phyloP scores from a whole-genome alignment of 1,139 yeast species.

The Wickerhamomyces sp. region DNA sequence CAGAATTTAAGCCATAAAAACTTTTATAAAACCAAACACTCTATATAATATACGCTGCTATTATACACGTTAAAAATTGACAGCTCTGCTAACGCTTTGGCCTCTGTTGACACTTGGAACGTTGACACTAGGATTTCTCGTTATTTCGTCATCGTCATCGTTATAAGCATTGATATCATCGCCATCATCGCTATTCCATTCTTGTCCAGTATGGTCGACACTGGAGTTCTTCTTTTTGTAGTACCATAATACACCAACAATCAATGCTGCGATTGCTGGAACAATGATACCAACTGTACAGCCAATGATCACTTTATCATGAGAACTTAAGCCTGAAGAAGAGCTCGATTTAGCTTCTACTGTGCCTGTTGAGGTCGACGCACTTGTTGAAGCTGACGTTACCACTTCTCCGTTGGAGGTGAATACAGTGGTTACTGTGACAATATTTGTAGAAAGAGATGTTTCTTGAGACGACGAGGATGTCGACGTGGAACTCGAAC shows the following conservation, averaged over 20 bases:
- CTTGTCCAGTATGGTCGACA: conserved; percentile 24
- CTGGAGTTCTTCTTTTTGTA: conserved; percentile 14
- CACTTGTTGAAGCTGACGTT: neutral
- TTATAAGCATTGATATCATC: conserved; percentile 4
- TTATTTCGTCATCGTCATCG: neutral
- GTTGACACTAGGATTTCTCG: neutral
- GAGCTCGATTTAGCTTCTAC: neutral
- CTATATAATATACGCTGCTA: neutral
- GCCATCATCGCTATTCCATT: conserved; percentile 25
- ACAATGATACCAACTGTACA: conserved; percentile 24
- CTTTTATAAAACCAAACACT: neutral
- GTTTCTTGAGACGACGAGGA: conserved; percentile 2
- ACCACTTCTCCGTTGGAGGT: conserved; percentile 1
- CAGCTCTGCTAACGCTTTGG: conserved; percentile 22
- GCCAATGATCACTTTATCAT: conserved; percentile 21
- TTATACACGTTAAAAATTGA: conserved; percentile 17
- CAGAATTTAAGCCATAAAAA: neutral
- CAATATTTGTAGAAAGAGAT: neutral
- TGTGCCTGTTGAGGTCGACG: conserved; percentile 1
- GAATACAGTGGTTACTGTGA: conserved; percentile 2
- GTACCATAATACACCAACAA: conserved; percentile 16
- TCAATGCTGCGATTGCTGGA: conserved; percentile 14
- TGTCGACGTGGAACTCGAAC: conserved; percentile 6
- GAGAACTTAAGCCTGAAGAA: conserved; percentile 15
- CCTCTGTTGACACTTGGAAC: conserved; percentile 3